Evolutionary conservation across 2,329 filamentous ascomycete genomes (phyloP).

Genomic region (Epichloe sylvatica): DNA sequence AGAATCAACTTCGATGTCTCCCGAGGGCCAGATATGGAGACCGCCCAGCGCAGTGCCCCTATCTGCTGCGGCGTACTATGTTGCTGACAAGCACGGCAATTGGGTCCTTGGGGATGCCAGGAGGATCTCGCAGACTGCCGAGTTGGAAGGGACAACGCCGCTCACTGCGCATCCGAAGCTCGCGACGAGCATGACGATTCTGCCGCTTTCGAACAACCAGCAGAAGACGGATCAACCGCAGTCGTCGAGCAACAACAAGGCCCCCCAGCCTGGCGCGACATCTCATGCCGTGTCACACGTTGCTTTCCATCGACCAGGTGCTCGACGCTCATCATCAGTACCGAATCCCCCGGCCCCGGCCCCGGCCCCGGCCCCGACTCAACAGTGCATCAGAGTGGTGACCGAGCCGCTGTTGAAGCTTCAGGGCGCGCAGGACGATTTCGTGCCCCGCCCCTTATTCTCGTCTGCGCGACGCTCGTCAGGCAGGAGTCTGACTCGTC

Average conservation of each 20-base stretch:
- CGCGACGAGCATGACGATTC: slow-evolving; percentile 5
- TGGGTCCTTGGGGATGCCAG: slow-evolving; percentile 34
- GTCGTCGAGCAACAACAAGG: background rate
- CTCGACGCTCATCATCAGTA: background rate
- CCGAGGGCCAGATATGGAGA: slow-evolving; percentile 34
- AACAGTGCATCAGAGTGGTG: slow-evolving; percentile 2
- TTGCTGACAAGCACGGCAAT: slow-evolving; percentile 38
- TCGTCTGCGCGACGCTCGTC: slow-evolving; percentile 12
- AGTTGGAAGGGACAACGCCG: slow-evolving; percentile 12
- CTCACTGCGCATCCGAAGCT: slow-evolving; percentile 5
- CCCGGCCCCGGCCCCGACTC: too few species aligned
- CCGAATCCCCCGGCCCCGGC: background rate
- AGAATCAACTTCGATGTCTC: slow-evolving; percentile 16
- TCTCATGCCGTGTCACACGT: too few species aligned
- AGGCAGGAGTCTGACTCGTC: slow-evolving; percentile 11
- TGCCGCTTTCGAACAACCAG: slow-evolving; percentile 8
- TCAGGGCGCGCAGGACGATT: background rate
- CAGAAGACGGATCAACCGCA: background rate
- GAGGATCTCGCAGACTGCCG: slow-evolving; percentile 14
- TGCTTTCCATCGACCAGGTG: too few species aligned
- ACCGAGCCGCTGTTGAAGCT: background rate
- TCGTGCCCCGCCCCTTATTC: slow-evolving; percentile 12
- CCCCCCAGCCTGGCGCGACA: background rate
- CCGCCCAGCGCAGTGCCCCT: slow-evolving; percentile 32
- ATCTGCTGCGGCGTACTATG: slow-evolving; percentile 33